Percentiles rank a stretch among this genome's conserved stretches.
phyloP scores from a whole-genome alignment of 129 eudicot genomes.

The Lactuca sativa region DNA sequence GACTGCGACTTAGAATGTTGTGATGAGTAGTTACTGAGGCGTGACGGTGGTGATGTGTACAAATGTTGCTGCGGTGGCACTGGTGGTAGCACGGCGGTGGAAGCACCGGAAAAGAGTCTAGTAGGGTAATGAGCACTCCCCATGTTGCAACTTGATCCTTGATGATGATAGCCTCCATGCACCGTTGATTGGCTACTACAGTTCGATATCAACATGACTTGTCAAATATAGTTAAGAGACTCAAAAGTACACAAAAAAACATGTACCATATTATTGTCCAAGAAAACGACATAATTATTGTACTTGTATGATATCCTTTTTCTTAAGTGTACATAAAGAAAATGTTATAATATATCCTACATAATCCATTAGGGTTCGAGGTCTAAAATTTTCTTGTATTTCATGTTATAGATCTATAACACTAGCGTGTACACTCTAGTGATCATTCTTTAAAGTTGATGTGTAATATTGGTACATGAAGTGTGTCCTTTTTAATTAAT shows the following conservation, averaged over 20 bases:
- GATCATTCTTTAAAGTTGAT: no score
- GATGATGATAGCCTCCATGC: conserved; percentile 65
- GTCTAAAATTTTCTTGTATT: no score
- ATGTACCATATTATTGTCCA: conserved; percentile 10
- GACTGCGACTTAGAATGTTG: conserved; percentile 34
- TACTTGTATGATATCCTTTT: neutral
- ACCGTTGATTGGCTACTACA: conserved; percentile 57
- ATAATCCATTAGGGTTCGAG: no score
- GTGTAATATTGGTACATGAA: no score
- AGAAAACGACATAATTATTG: neutral
- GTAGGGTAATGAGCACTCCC: conserved; percentile 55
- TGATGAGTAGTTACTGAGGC: conserved; percentile 42
- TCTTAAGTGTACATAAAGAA: neutral
- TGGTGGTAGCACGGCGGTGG: conserved; percentile 43
- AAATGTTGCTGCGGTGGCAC: conserved; percentile 40
- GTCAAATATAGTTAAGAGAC: neutral
- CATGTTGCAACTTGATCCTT: conserved; percentile 27
- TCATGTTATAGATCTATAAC: no score
- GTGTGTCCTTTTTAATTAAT: no score
- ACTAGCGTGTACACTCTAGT: no score
- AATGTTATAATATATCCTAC: neutral
- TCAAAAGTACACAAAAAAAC: neutral
- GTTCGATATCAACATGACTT: neutral
- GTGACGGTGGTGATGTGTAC: conserved; percentile 55
- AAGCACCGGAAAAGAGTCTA: conserved; percentile 42